These are phyloP conservation scores for Nitzschia inconspicua DNA, from an alignment of 108 stramenopile species.

Conservation along the genomic window DNA sequence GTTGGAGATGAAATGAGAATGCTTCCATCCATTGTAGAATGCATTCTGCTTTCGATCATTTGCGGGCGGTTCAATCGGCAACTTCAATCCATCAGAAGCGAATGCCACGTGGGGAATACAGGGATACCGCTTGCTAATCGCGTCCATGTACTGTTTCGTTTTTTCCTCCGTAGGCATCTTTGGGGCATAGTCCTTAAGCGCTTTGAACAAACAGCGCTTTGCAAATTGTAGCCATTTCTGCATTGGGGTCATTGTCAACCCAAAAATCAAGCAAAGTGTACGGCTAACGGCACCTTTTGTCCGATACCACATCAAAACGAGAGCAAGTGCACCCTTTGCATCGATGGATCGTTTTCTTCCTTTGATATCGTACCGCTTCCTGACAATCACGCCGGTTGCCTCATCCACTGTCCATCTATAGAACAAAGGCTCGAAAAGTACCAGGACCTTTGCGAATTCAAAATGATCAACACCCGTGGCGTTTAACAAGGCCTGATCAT, in stretches of 20 bases:
- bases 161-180: not conserved
- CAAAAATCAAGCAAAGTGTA: too few species aligned
- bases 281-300: too few species aligned
- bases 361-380: too few species aligned
- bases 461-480: not conserved
- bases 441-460: not conserved
- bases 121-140: not conserved
- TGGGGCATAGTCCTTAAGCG: not conserved
- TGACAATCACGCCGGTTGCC: too few species aligned
- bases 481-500: not conserved
- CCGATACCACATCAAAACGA: too few species aligned
- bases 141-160: not conserved
- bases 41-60: not conserved
- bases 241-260: too few species aligned
- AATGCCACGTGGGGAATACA: not conserved
- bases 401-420: too few species aligned
- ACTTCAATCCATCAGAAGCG: conserved; percentile 1
- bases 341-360: too few species aligned
- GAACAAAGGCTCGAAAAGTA: not conserved
- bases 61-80: not conserved
- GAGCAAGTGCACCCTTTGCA: too few species aligned
- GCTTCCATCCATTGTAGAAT: not conserved
- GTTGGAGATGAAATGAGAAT: too few species aligned
- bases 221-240: too few species aligned
- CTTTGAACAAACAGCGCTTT: too few species aligned